These are phyloP conservation scores for Paramyrothecium sp. DNA, from an alignment of 2,329 filamentous ascomycete species.

Conservation along the genomic window DNA sequence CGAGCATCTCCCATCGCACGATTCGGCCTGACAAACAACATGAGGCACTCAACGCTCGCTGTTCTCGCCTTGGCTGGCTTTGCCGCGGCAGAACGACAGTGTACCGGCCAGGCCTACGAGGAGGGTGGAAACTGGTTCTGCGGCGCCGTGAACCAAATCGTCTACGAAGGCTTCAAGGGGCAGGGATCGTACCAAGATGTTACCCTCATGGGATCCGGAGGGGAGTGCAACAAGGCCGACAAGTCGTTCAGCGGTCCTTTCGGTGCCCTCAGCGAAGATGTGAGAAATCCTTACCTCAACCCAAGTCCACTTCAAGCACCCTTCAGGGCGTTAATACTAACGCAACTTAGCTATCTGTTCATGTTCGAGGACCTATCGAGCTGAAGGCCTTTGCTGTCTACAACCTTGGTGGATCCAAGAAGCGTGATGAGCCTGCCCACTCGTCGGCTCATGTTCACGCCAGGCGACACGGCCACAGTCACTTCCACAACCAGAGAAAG, in stretches of 20 bases:
- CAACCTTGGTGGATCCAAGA: constrained; percentile 40
- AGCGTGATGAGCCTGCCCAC: constrained; percentile 20
- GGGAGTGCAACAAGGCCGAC: constrained; percentile 52
- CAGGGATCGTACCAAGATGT: constrained; percentile 65
- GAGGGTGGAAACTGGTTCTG: constrained; percentile 65
- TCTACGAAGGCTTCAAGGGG: constrained; percentile 62
- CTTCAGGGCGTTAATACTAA: neutral
- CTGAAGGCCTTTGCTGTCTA: constrained; percentile 71
- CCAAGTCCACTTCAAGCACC: too few species aligned
- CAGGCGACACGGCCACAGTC: constrained; percentile 43
- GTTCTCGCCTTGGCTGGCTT: constrained; percentile 26
- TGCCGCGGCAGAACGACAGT: constrained; percentile 31
- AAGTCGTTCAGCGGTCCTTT: constrained; percentile 58
- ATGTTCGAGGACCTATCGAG: constrained; percentile 68
- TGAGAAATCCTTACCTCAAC: constrained; percentile 35
- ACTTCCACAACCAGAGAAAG: constrained; percentile 43
- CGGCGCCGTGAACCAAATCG: constrained; percentile 61
- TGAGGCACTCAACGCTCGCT: constrained; percentile 27
- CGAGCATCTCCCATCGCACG: too few species aligned
- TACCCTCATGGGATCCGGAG: constrained; percentile 54
- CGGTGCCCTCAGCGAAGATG: constrained; percentile 69
- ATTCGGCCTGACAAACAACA: constrained; percentile 6
- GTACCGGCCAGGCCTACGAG: constrained; percentile 28
- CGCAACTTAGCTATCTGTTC: constrained; percentile 60
- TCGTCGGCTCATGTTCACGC: constrained; percentile 26